Percentiles rank a stretch among this genome's conserved stretches.
phyloP scores from a whole-genome alignment of 176 grass and related monocot genomes.

The Elymus sibiricus region DNA sequence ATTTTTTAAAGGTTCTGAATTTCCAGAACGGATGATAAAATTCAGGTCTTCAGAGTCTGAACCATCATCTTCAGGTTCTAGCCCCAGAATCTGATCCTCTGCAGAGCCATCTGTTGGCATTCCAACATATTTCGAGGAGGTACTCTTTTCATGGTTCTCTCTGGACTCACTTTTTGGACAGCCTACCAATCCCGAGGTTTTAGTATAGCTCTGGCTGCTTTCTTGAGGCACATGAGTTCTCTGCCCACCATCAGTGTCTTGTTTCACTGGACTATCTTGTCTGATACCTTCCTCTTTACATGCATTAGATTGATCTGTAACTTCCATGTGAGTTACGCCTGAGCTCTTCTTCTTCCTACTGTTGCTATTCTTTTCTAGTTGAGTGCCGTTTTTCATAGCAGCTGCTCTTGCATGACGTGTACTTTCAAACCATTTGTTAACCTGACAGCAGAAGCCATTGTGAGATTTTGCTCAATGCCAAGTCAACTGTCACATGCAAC shows the following conservation, averaged over 20 bases:
- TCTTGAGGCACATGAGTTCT: not conserved
- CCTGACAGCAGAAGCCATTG: constrained; percentile 35
- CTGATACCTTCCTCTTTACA: constrained; percentile 13
- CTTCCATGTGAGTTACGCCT: not conserved
- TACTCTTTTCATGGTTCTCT: constrained; percentile 1
- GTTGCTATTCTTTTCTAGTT: not conserved
- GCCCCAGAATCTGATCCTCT: not conserved
- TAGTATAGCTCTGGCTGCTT: not conserved
- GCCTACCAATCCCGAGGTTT: not conserved
- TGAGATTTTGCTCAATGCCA: constrained; percentile 17
- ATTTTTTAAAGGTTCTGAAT: constrained; percentile 26
- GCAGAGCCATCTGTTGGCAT: not conserved
- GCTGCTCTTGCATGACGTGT: constrained; percentile 28
- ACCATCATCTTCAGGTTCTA: constrained; percentile 34
- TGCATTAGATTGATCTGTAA: constrained; percentile 11
- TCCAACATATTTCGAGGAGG: not conserved
- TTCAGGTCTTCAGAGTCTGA: constrained; percentile 32
- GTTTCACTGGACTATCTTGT: not conserved
- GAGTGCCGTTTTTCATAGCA: constrained; percentile 12
- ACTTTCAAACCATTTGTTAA: constrained; percentile 62
- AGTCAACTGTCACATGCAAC: not conserved
- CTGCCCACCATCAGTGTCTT: not conserved
- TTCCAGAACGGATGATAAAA: constrained; percentile 11
- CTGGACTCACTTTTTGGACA: constrained; percentile 16
- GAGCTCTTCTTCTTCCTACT: constrained; percentile 19